These are phyloP conservation scores for Leccinum angustisporum DNA, from an alignment of 1,284 basidiomycete species.

Conservation along the genomic window DNA sequence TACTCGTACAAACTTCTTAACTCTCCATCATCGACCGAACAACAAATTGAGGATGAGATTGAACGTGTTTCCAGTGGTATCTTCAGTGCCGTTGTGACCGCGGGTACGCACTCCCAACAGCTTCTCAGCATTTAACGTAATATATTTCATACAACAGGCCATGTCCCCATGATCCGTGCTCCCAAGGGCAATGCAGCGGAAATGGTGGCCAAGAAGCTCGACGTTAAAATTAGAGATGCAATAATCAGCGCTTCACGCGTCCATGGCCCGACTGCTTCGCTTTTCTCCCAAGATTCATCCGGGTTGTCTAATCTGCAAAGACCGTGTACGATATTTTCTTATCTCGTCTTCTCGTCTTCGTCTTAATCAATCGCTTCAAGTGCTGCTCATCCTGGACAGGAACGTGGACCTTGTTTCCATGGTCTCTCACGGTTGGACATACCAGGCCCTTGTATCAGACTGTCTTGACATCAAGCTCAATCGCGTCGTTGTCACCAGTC, in stretches of 20 bases:
- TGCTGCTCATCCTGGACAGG: constrained; percentile 91
- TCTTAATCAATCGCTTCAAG: constrained; percentile 41
- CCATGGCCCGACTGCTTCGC: constrained; percentile 48
- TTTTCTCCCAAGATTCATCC: constrained; percentile 73
- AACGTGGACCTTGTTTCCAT: constrained; percentile 96
- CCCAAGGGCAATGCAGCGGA: constrained; percentile 97
- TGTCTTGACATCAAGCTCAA: constrained; percentile 98
- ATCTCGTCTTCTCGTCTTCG: constrained; percentile 1
- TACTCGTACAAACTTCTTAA: constrained; percentile 86
- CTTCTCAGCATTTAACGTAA: not conserved
- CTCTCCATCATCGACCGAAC: constrained; percentile 87
- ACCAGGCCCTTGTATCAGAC: constrained; percentile 97
- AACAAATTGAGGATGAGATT: constrained; percentile 91
- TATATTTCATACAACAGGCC: constrained; percentile 50
- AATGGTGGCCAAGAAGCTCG: constrained; percentile 96
- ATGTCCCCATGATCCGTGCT: constrained; percentile 93
- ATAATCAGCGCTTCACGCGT: constrained; percentile 79
- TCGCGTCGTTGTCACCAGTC: constrained; percentile 78
- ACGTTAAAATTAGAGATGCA: constrained; percentile 90
- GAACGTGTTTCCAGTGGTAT: constrained; percentile 90
- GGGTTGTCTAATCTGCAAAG: constrained; percentile 77
- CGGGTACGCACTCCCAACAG: constrained; percentile 56
- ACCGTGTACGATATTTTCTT: constrained; percentile 59
- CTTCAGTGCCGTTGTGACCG: constrained; percentile 91
- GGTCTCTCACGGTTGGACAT: constrained; percentile 98